Percentiles rank a stretch among this genome's conserved stretches.
phyloP scores from a whole-genome alignment of 2,329 filamentous ascomycete genomes.

The Hypoxylon sp. region DNA sequence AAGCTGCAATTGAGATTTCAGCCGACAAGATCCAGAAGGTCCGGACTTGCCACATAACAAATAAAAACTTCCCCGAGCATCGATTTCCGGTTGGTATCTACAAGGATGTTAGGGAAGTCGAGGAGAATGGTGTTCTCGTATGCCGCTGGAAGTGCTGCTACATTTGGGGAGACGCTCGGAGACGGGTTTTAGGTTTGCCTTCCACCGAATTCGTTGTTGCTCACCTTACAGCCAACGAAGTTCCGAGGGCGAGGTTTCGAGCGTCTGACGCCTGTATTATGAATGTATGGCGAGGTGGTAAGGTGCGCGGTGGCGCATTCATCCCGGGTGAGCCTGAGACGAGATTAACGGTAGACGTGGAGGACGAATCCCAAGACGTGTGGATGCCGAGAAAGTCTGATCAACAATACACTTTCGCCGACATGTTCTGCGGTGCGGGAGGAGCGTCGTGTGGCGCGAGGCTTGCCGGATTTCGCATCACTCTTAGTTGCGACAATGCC shows the following conservation, averaged over 20 bases:
- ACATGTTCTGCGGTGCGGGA: constrained; percentile 72
- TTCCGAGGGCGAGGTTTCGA: constrained; percentile 47
- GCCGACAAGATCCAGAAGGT: constrained; percentile 37
- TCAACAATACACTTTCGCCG: constrained; percentile 67
- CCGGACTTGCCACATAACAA: constrained; percentile 51
- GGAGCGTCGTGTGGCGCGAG: constrained; percentile 68
- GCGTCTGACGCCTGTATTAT: constrained; percentile 43
- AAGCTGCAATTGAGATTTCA: constrained; percentile 48
- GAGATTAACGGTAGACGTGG: constrained; percentile 37
- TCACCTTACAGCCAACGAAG: constrained; percentile 46
- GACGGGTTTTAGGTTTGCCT: constrained; percentile 42
- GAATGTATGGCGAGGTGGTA: constrained; percentile 46
- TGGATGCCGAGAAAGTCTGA: constrained; percentile 43
- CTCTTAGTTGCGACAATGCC: constrained; percentile 74
- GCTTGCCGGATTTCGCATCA: constrained; percentile 65
- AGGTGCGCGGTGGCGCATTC: constrained; percentile 45
- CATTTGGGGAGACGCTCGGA: constrained; percentile 44
- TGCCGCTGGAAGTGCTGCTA: constrained; percentile 54
- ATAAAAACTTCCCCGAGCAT: constrained; percentile 48
- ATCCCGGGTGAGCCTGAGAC: constrained; percentile 25
- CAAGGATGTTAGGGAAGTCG: constrained; percentile 41
- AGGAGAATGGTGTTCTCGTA: constrained; percentile 49
- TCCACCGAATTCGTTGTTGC: constrained; percentile 44
- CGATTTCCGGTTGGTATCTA: constrained; percentile 37
- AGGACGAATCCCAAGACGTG: constrained; percentile 15